phyloP scores from a whole-genome alignment of 495 filamentous ascomycete genomes.

The Staphylotrichum longicolle region DNA sequence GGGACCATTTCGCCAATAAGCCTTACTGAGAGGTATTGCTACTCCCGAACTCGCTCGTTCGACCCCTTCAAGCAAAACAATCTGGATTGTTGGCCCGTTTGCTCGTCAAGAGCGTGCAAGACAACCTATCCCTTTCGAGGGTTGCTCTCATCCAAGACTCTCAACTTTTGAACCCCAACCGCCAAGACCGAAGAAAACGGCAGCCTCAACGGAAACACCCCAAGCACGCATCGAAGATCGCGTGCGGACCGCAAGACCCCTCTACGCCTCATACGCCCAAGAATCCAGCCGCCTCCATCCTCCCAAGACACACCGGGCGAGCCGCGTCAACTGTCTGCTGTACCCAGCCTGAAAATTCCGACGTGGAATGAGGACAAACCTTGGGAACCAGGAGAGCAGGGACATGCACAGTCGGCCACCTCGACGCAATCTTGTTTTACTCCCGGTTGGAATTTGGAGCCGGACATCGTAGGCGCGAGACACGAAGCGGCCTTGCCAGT shows the following conservation, averaged over 20 bases:
- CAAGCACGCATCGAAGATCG: neutral
- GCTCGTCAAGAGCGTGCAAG: too few species aligned
- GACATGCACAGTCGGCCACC: conserved; percentile 27
- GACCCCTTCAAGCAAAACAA: neutral
- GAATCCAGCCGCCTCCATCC: too few species aligned
- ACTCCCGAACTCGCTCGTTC: neutral
- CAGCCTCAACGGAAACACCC: neutral
- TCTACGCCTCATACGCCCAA: neutral
- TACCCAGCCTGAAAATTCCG: neutral
- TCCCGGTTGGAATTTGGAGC: conserved; percentile 17
- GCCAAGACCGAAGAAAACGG: conserved; percentile 1
- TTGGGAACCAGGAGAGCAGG: conserved; percentile 11
- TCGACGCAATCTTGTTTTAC: conserved; percentile 7
- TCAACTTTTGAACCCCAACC: neutral
- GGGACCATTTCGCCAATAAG: conserved; percentile 10
- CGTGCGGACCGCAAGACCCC: neutral
- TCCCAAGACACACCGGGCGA: too few species aligned
- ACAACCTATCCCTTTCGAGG: too few species aligned
- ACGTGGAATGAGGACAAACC: conserved; percentile 7
- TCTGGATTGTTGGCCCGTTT: neutral
- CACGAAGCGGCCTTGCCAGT: neutral
- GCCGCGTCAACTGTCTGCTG: neutral
- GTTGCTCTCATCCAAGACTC: too few species aligned
- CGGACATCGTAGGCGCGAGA: conserved; percentile 1
- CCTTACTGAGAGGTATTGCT: conserved; percentile 11